These are phyloP conservation scores for Neofusicoccum laricinum DNA, from an alignment of 2,329 filamentous ascomycete species.

Conservation along the genomic window DNA sequence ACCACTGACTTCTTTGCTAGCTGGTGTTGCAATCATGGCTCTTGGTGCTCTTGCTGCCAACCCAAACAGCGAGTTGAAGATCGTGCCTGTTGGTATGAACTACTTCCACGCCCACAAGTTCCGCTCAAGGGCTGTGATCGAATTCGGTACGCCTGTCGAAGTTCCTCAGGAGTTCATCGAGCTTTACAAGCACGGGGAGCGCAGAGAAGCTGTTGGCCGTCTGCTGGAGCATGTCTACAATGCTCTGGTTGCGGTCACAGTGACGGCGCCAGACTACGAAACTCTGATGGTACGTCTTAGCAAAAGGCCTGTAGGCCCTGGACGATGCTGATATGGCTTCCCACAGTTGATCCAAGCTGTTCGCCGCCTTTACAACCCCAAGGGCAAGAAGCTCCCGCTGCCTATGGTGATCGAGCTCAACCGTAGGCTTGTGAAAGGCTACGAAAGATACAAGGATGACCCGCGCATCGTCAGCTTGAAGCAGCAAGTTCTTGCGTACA, in stretches of 20 bases:
- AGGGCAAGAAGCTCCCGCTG: constrained; percentile 87
- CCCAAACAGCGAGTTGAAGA: constrained; percentile 84
- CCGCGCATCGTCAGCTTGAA: constrained; percentile 75
- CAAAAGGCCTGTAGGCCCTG: not conserved
- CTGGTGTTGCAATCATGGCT: constrained; percentile 97
- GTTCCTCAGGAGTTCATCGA: constrained; percentile 79
- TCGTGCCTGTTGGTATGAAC: constrained; percentile 97
- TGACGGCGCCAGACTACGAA: constrained; percentile 90
- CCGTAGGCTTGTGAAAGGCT: constrained; percentile 83
- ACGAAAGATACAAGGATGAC: constrained; percentile 89
- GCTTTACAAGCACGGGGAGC: constrained; percentile 78
- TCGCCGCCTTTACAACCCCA: constrained; percentile 87
- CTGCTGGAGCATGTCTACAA: constrained; percentile 85
- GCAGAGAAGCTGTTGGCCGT: constrained; percentile 80
- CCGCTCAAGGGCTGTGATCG: constrained; percentile 88
- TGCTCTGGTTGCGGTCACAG: constrained; percentile 80
- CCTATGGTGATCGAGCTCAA: constrained; percentile 94
- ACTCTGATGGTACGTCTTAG: constrained; percentile 70
- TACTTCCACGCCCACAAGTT: constrained; percentile 99
- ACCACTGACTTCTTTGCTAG: constrained; percentile 41
- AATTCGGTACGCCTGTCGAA: constrained; percentile 88
- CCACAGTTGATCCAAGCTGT: constrained; percentile 83
- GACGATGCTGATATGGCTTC: not conserved
- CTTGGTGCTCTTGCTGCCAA: constrained; percentile 82
- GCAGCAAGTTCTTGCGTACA: constrained; percentile 77